These are phyloP conservation scores for Heritiera littoralis DNA, from an alignment of 345 rosid genomes.

Conservation along the genomic window DNA sequence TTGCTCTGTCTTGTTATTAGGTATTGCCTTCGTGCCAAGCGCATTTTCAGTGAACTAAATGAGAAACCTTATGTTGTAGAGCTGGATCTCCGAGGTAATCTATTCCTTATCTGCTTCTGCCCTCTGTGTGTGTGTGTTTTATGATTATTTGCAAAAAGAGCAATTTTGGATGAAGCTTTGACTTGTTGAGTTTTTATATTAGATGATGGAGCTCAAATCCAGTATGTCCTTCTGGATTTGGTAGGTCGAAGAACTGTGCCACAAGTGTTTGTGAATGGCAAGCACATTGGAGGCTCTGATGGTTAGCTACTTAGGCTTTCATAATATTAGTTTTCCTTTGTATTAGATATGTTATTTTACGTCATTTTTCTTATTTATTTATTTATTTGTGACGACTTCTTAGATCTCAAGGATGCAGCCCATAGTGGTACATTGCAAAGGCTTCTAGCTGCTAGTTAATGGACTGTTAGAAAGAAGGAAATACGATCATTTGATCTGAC, in stretches of 20 bases:
- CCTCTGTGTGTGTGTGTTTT: neutral
- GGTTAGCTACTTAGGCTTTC: constrained; percentile 37
- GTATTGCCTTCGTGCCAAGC: constrained; percentile 61
- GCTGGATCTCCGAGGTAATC: constrained; percentile 77
- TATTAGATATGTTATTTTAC: neutral
- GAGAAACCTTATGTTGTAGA: constrained; percentile 58
- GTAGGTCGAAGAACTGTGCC: constrained; percentile 85
- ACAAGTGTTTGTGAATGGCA: constrained; percentile 83
- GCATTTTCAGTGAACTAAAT: constrained; percentile 52
- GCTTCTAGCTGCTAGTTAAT: constrained; percentile 41
- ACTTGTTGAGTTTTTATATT: constrained; percentile 1
- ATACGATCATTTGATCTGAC: neutral
- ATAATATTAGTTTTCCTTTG: neutral
- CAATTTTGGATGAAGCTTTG: neutral
- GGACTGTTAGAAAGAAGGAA: neutral
- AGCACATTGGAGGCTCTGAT: constrained; percentile 91
- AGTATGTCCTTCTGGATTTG: constrained; percentile 65
- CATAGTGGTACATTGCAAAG: constrained; percentile 52
- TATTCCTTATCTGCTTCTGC: neutral
- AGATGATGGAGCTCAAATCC: constrained; percentile 81
- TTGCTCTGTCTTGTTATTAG: constrained; percentile 24
- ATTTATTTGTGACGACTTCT: constrained; percentile 15
- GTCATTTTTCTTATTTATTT: neutral
- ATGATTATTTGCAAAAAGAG: neutral
- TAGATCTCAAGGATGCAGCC: constrained; percentile 57